A percentile compares a stretch with the other conserved stretches of the same genome.
Evolutionary conservation across 2,329 filamentous ascomycete species (phyloP).

Genomic region (Colletotrichum sp.): DNA sequence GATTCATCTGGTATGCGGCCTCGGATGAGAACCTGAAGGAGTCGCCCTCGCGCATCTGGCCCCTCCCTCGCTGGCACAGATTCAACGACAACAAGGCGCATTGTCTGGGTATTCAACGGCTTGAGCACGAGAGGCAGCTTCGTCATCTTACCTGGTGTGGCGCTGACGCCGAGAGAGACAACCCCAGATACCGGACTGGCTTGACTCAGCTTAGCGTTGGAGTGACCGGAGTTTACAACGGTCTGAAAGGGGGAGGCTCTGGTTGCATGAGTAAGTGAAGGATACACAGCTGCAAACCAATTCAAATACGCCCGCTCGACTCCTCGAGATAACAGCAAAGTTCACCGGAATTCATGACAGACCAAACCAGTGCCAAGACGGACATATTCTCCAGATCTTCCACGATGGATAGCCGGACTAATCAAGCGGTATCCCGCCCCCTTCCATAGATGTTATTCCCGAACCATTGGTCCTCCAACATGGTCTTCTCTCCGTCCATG

Average conservation of each 20-base stretch:
- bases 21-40: not conserved
- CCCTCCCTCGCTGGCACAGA: not conserved
- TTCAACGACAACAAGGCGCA: not conserved
- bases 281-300: not conserved
- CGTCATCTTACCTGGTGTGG: not conserved
- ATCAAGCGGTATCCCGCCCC: not conserved
- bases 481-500: not conserved
- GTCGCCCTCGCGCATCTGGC: not conserved
- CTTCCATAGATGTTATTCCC: not conserved
- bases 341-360: not conserved
- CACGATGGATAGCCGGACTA: not conserved
- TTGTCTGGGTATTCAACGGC: fast-evolving
- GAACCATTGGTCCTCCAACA: not conserved
- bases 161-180: not conserved
- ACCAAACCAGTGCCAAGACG: not conserved
- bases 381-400: not conserved
- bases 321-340: not conserved
- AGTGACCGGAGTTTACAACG: not conserved
- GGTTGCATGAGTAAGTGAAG: not conserved
- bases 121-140: not conserved
- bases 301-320: not conserved
- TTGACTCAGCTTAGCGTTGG: not conserved
- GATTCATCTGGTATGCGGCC: not conserved
- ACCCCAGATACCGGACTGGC: not conserved
- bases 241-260: not conserved